Conservation (phyloP, 306 rosid genomes). For the Casuarina equisetifolia region DNA sequence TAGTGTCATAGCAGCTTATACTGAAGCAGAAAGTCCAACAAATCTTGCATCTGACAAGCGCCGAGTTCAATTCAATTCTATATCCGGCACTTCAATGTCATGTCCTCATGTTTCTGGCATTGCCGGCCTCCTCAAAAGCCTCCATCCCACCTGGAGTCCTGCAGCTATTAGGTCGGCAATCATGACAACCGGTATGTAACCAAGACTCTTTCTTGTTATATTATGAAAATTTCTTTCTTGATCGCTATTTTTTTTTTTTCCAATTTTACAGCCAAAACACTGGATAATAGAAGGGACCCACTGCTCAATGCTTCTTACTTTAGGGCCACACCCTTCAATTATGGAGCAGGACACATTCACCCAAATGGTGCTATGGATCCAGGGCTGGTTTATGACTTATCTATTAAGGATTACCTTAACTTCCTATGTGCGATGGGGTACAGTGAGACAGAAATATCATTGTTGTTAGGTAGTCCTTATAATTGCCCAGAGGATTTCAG, state of each 20-base stretch:
- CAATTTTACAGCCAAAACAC: slow-evolving; percentile 44
- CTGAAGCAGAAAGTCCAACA: slow-evolving; percentile 49
- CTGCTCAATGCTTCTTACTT: slow-evolving; percentile 30
- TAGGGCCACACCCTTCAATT: slow-evolving; percentile 46
- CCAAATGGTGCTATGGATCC: slow-evolving; percentile 77
- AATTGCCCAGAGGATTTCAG: slow-evolving; percentile 32
- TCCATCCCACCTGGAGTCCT: slow-evolving; percentile 65
- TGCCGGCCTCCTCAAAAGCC: slow-evolving; percentile 64
- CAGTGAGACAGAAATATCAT: neutral
- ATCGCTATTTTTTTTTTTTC: neutral
- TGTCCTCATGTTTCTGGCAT: slow-evolving; percentile 80
- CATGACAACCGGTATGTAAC: slow-evolving; percentile 52
- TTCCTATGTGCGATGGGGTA: slow-evolving; percentile 42
- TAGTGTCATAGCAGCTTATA: slow-evolving; percentile 59
- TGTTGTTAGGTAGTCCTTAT: slow-evolving; percentile 25
- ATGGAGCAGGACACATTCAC: slow-evolving; percentile 67
- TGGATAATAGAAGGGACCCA: slow-evolving; percentile 49
- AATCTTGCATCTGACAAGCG: neutral
- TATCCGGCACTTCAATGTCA: slow-evolving; percentile 84
- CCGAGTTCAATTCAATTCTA: slow-evolving; percentile 41
- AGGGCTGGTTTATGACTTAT: slow-evolving; percentile 71
- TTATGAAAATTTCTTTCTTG: neutral
- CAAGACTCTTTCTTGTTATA: too few species aligned
- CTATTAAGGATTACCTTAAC: slow-evolving; percentile 49
- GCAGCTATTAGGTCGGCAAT: slow-evolving; percentile 66